A percentile compares a stretch with the other conserved stretches of the same genome.
phyloP scores from a whole-genome alignment of 2,329 filamentous ascomycete genomes.

The Huntiella bhutanensis region DNA sequence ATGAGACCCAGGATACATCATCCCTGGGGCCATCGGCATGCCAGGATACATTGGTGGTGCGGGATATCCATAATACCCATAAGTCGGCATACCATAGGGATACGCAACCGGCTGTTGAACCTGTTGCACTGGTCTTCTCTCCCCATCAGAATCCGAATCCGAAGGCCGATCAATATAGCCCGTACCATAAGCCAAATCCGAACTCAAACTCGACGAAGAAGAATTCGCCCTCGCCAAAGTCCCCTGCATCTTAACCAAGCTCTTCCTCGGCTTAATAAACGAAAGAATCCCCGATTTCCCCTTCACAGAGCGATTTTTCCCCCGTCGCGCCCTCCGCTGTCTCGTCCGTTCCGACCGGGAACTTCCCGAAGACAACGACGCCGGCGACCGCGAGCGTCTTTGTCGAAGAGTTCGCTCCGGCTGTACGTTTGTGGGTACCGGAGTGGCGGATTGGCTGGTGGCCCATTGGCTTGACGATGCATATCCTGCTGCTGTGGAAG shows the following conservation, averaged over 20 bases:
- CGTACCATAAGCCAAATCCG: conserved; percentile 47
- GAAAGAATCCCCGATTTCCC: too few species aligned
- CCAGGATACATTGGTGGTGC: not conserved
- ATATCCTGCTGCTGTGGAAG: not conserved
- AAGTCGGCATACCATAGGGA: conserved; percentile 1
- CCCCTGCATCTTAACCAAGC: too few species aligned
- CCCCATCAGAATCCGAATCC: conserved; percentile 8
- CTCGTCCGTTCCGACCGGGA: too few species aligned
- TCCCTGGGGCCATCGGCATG: not conserved
- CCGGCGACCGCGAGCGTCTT: too few species aligned
- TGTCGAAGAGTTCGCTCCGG: too few species aligned
- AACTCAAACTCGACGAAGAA: conserved; percentile 48
- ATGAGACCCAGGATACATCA: not conserved
- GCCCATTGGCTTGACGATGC: too few species aligned
- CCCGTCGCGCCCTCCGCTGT: too few species aligned
- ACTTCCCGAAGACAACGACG: too few species aligned
- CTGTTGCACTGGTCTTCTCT: not conserved
- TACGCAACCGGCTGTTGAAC: conserved; percentile 6
- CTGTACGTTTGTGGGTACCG: too few species aligned
- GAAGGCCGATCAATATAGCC: conserved; percentile 29
- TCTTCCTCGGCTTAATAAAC: too few species aligned
- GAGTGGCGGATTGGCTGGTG: too few species aligned
- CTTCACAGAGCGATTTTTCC: too few species aligned
- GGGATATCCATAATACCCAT: not conserved
- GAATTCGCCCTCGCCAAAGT: conserved; percentile 13